Percentiles rank a stretch among this genome's conserved stretches.
phyloP scores from a whole-genome alignment of 116 monocot species.

The Zostera marina region DNA sequence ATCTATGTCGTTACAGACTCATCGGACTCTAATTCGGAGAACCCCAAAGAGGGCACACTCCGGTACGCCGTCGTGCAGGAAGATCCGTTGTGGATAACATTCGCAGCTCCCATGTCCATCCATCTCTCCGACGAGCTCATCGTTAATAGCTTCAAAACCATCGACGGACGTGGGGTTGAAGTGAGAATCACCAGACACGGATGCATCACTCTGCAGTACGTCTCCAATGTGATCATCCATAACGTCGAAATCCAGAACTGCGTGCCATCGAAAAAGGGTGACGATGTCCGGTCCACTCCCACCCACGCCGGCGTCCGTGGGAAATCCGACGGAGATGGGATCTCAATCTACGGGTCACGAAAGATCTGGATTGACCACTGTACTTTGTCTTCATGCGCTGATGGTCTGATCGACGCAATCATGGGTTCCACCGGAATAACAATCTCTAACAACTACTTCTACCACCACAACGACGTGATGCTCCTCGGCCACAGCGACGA shows the following conservation, averaged over 20 bases:
- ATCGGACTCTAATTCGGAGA: slow-evolving; percentile 53
- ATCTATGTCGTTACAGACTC: slow-evolving; percentile 67
- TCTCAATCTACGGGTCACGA: slow-evolving; percentile 41
- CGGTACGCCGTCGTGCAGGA: slow-evolving; percentile 70
- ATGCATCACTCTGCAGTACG: slow-evolving; percentile 69
- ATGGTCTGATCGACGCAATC: slow-evolving; percentile 77
- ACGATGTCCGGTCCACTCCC: slow-evolving; percentile 48
- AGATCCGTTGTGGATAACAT: slow-evolving; percentile 81
- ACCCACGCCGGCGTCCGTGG: slow-evolving; percentile 41
- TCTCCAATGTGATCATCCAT: slow-evolving; percentile 83
- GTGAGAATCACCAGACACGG: slow-evolving; percentile 65
- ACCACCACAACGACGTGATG: slow-evolving; percentile 79
- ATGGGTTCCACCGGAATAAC: slow-evolving; percentile 80
- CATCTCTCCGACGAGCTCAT: slow-evolving; percentile 61
- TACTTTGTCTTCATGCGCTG: slow-evolving; percentile 47
- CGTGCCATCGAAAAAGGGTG: slow-evolving; percentile 36
- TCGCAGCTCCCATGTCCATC: slow-evolving; percentile 62
- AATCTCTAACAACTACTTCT: slow-evolving; percentile 66
- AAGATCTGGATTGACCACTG: slow-evolving; percentile 83
- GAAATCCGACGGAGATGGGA: slow-evolving; percentile 63
- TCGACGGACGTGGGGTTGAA: slow-evolving; percentile 76
- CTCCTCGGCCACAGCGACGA: slow-evolving; percentile 63
- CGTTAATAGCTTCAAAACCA: slow-evolving; percentile 26
- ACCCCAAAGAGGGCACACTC: slow-evolving; percentile 64
- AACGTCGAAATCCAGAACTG: slow-evolving; percentile 64